Evolutionary conservation across 1,284 basidiomycete species (phyloP).

Genomic region (Coriolopsis trogii): DNA sequence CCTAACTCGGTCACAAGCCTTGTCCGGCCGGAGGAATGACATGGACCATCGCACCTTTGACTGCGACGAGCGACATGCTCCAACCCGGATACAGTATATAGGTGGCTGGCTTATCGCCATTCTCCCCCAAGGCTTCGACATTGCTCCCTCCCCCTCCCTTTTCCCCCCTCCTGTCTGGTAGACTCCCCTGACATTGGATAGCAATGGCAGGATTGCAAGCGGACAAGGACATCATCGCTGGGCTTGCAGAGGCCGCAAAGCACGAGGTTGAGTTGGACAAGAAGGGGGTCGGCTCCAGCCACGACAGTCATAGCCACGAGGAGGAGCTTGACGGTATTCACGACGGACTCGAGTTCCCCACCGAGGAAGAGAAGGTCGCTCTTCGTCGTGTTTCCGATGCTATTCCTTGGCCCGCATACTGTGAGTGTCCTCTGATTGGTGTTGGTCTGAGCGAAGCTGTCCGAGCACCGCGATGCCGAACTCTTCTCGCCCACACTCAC

Average conservation of each 20-base stretch:
- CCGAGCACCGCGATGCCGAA: too few relatives aligned
- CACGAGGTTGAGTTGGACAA: constrained; percentile 31
- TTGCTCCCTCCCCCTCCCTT: too few relatives aligned
- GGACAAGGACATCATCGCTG: constrained; percentile 36
- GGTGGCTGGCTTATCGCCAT: too few relatives aligned
- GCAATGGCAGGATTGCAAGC: constrained; percentile 36
- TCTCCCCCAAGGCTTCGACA: too few relatives aligned
- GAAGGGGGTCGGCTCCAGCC: constrained; percentile 23
- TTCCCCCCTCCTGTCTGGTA: too few relatives aligned
- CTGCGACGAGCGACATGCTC: too few relatives aligned
- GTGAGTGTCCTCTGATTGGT: constrained; percentile 43
- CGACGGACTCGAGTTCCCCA: constrained; percentile 66
- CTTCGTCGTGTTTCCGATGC: constrained; percentile 65
- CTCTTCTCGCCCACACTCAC: neutral
- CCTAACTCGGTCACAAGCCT: too few relatives aligned
- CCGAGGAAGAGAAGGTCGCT: constrained; percentile 64
- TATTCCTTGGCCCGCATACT: constrained; percentile 68
- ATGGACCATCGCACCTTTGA: too few relatives aligned
- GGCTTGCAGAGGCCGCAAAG: constrained; percentile 32
- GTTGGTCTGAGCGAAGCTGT: too few relatives aligned
- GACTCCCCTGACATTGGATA: too few relatives aligned
- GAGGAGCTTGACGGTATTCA: constrained; percentile 47
- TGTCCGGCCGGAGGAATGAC: too few relatives aligned
- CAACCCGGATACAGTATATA: too few relatives aligned
- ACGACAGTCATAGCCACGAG: constrained; percentile 15